phyloP scores from a whole-genome alignment of 2,329 filamentous ascomycete species.

The Ceratocystis lukuohia region DNA sequence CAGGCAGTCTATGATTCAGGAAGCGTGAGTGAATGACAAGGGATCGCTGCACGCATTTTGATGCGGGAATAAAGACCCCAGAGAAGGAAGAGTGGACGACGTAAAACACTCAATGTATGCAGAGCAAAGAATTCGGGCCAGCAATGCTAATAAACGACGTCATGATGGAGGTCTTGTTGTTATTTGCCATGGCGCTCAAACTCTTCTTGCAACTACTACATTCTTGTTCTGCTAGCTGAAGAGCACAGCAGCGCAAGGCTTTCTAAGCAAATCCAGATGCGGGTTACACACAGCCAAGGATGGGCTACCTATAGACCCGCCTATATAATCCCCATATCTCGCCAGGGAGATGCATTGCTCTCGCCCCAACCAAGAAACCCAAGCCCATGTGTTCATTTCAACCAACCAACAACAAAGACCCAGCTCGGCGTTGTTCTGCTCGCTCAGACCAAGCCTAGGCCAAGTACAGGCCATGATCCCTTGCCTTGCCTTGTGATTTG shows the following conservation, averaged over 20 bases:
- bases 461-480: not conserved
- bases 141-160: not conserved
- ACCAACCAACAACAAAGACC: not conserved
- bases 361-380: not conserved
- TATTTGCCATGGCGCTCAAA: too few species aligned
- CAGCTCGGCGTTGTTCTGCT: not conserved
- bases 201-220: too few species aligned
- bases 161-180: not conserved
- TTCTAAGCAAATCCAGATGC: not conserved
- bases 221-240: too few species aligned
- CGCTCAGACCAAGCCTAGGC: conserved; percentile 2
- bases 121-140: not conserved
- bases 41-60: not conserved
- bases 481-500: conserved; percentile 4
- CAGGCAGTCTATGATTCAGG: not conserved
- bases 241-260: not conserved
- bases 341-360: not conserved
- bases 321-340: not conserved
- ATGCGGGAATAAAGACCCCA: not conserved
- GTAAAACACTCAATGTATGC: not conserved
- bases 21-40: not conserved
- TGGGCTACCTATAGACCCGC: not conserved
- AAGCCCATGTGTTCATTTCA: conserved; percentile 6
- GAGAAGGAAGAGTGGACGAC: not conserved
- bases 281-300: not conserved